Percentiles rank a stretch among this genome's conserved stretches.
phyloP scores from a whole-genome alignment of 495 filamentous ascomycete genomes.

The Delitschia confertaspora region DNA sequence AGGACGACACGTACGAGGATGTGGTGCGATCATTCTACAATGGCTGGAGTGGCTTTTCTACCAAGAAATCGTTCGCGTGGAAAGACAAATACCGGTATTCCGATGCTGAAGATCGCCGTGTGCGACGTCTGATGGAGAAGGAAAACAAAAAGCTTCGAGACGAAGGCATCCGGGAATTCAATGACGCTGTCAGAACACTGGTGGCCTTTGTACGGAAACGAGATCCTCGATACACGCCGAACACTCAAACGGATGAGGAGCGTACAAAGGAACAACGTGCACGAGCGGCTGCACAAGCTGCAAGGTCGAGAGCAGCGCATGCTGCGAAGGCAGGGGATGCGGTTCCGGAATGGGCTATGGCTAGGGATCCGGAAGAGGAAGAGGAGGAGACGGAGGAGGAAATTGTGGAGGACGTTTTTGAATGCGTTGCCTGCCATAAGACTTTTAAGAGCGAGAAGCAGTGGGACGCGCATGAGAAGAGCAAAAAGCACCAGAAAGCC shows the following conservation, averaged over 20 bases:
- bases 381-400: conserved; percentile 50
- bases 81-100: conserved; percentile 70
- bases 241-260: conserved; percentile 66
- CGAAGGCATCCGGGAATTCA: conserved; percentile 76
- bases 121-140: conserved; percentile 84
- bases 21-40: conserved; percentile 75
- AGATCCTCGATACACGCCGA: conserved; percentile 69
- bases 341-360: conserved; percentile 70
- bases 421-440: conserved; percentile 89
- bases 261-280: conserved; percentile 71
- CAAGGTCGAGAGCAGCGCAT: conserved; percentile 70
- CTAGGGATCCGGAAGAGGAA: conserved; percentile 42
- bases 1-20: conserved; percentile 56
- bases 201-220: conserved; percentile 88
- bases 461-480: conserved; percentile 86
- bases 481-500: conserved; percentile 88
- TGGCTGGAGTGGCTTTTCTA: conserved; percentile 72
- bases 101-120: conserved; percentile 78
- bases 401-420: conserved; percentile 51
- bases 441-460: conserved; percentile 90
- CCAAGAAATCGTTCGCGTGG: conserved; percentile 81
- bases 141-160: conserved; percentile 85
- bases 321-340: conserved; percentile 58
- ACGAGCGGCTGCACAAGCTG: conserved; percentile 74
- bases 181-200: conserved; percentile 80